Conservation (phyloP, 345 rosid genomes). For the Draba incana region DNA sequence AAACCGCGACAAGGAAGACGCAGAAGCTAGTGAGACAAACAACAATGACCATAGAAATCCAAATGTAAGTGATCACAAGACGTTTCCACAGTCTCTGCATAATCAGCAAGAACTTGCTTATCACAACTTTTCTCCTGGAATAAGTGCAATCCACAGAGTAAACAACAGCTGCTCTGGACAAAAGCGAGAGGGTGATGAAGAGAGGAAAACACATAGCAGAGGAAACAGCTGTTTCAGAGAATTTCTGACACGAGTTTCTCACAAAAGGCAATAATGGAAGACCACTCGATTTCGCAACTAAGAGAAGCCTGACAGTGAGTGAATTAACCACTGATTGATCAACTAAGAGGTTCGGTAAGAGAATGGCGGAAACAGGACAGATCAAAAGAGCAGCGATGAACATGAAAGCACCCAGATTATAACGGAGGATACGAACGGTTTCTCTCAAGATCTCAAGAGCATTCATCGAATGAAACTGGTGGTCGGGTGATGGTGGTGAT, state of each 20-base stretch:
- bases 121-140: constrained; percentile 53
- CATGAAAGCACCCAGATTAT: constrained; percentile 65
- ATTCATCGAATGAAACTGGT: constrained; percentile 63
- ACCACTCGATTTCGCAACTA: constrained; percentile 75
- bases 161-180: constrained; percentile 73
- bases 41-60: constrained; percentile 63
- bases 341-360: constrained; percentile 68
- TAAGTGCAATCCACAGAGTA: constrained; percentile 88
- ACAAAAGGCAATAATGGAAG: constrained; percentile 67
- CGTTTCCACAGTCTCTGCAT: constrained; percentile 69
- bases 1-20: constrained; percentile 59
- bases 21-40: constrained; percentile 69
- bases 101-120: constrained; percentile 53
- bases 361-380: constrained; percentile 79
- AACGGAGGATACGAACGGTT: constrained; percentile 81
- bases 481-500: constrained; percentile 24
- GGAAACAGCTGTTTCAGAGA: constrained; percentile 70
- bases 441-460: constrained; percentile 90
- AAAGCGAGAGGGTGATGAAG: constrained; percentile 60
- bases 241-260: constrained; percentile 64
- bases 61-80: constrained; percentile 63
- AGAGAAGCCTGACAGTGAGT: constrained; percentile 58
- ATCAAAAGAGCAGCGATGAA: constrained; percentile 59
- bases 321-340: constrained; percentile 67
- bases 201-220: constrained; percentile 77